These are phyloP conservation scores for Chaetomium sp. DNA, from an alignment of 2,329 filamentous ascomycete species.

Conservation along the genomic window DNA sequence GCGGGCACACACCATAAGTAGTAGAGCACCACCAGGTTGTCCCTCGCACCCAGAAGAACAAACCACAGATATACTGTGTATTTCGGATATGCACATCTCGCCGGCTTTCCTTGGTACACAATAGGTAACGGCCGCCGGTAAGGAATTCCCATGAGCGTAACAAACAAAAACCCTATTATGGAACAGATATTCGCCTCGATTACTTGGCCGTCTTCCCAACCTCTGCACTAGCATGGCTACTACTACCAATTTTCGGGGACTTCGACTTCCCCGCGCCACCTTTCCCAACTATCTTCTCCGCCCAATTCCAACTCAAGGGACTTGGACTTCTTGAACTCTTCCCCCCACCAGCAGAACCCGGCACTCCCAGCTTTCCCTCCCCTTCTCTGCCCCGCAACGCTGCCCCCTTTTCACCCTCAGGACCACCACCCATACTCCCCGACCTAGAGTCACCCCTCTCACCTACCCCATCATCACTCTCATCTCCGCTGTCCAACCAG, in stretches of 20 bases:
- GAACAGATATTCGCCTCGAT: not conserved
- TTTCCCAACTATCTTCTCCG: slow-evolving; percentile 28
- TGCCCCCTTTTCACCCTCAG: not conserved
- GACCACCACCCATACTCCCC: not conserved
- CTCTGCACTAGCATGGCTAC: not conserved
- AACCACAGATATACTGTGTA: too few species aligned
- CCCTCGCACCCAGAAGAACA: too few species aligned
- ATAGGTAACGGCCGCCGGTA: too few species aligned
- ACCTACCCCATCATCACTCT: slow-evolving; percentile 31
- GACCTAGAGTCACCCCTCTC: too few species aligned
- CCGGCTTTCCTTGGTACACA: too few species aligned
- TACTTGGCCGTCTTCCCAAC: not conserved
- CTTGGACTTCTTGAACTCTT: slow-evolving; percentile 18
- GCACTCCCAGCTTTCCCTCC: not conserved
- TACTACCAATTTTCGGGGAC: slow-evolving; percentile 2
- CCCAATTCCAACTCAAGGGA: slow-evolving; percentile 24
- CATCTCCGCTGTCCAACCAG: slow-evolving; percentile 49
- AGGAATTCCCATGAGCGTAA: too few species aligned
- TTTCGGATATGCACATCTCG: too few species aligned
- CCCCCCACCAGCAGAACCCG: not conserved
- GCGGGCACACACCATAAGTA: too few species aligned
- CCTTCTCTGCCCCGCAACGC: not conserved
- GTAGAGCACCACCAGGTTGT: too few species aligned
- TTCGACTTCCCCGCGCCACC: slow-evolving; percentile 15
- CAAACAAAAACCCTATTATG: too few species aligned